Evolutionary conservation across 2,329 filamentous ascomycete genomes (phyloP).

Genomic region (Aspergillus fischeri): DNA sequence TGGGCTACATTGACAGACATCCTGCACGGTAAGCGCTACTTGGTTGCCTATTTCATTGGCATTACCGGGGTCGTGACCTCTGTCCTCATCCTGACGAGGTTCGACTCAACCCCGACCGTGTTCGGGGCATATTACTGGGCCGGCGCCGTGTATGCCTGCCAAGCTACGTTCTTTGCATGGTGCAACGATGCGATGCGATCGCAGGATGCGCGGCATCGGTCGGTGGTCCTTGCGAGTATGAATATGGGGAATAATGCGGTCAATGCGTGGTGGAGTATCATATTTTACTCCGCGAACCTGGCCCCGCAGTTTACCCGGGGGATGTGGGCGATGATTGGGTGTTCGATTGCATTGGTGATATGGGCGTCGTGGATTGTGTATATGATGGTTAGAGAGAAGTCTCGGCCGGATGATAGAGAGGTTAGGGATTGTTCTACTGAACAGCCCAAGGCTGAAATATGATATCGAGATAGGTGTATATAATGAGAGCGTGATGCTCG

Average conservation of each 20-base stretch:
- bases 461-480: neutral
- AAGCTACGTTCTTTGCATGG: constrained; percentile 73
- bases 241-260: constrained; percentile 65
- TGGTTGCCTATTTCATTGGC: constrained; percentile 64
- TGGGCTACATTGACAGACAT: constrained; percentile 66
- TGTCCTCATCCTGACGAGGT: constrained; percentile 56
- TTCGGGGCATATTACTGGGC: constrained; percentile 69
- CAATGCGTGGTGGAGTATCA: constrained; percentile 69
- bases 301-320: constrained; percentile 63
- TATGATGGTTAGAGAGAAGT: constrained; percentile 11
- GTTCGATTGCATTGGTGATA: constrained; percentile 14
- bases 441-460: neutral
- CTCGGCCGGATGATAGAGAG: neutral
- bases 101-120: constrained; percentile 50
- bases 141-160: constrained; percentile 66
- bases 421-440: neutral
- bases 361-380: constrained; percentile 15
- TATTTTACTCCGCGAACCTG: constrained; percentile 65
- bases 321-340: constrained; percentile 23
- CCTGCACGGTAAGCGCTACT: constrained; percentile 56
- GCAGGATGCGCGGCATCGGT: constrained; percentile 60
- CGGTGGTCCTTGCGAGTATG: constrained; percentile 68
- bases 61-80: constrained; percentile 61
- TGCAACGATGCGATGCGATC: constrained; percentile 66
- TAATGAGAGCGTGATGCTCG: neutral